Conservation (phyloP, 352 stramenopile species). For the Pilasporangium apinafurcum region DNA sequence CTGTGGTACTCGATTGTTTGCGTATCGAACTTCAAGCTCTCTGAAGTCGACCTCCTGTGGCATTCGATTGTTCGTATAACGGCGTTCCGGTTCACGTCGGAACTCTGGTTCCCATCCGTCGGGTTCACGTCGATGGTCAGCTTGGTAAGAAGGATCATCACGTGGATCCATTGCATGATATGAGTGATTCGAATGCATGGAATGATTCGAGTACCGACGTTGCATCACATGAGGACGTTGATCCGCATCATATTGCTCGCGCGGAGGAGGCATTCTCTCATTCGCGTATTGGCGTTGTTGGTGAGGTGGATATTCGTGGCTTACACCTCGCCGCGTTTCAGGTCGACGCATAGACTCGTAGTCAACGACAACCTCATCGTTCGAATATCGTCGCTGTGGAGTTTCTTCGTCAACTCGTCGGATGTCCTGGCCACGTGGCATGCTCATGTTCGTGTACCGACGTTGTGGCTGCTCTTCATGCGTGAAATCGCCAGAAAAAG, state of each 20-base stretch:
- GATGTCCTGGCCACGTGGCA: slow-evolving; percentile 2
- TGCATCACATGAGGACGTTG: too few relatives aligned
- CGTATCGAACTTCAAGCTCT: too few relatives aligned
- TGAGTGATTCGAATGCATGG: too few relatives aligned
- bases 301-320: neutral
- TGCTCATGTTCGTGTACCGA: slow-evolving; percentile 14
- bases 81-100: slow-evolving; percentile 1
- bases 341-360: too few relatives aligned
- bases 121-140: neutral
- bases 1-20: too few relatives aligned
- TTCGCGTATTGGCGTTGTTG: slow-evolving; percentile 1
- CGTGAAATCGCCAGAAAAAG: too few relatives aligned
- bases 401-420: too few relatives aligned
- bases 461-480: slow-evolving; percentile 6
- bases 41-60: too few relatives aligned
- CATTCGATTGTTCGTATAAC: too few relatives aligned
- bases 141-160: neutral
- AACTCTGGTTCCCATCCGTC: slow-evolving; percentile 7
- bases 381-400: slow-evolving; percentile 16
- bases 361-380: too few relatives aligned
- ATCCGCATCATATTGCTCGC: neutral
- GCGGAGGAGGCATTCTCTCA: neutral
- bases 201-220: slow-evolving; percentile 6
- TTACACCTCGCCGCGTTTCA: too few relatives aligned
- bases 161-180: too few relatives aligned